Conservation (phyloP, 192 early-diverging fungal genomes). For the Pilaira anomala region DNA sequence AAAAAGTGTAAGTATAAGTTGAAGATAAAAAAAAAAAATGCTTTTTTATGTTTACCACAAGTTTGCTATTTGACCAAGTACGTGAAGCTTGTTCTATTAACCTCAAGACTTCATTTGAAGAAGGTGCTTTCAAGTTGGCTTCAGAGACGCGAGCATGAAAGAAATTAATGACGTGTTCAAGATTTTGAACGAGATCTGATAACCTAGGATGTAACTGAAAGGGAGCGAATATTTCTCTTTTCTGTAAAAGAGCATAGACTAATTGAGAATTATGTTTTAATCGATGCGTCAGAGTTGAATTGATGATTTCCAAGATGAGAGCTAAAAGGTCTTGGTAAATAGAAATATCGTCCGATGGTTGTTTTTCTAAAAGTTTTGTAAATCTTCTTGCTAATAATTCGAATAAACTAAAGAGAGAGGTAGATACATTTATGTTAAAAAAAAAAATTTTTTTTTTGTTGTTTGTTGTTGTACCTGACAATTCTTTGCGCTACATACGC, state of each 20-base stretch:
- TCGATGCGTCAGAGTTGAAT: constrained; percentile 58
- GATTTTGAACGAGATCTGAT: constrained; percentile 56
- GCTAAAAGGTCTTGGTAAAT: constrained; percentile 67
- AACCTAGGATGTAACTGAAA: constrained; percentile 55
- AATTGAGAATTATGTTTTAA: constrained; percentile 66
- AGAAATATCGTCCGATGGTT: constrained; percentile 38
- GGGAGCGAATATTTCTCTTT: constrained; percentile 59
- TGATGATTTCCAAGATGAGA: constrained; percentile 69
- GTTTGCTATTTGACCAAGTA: constrained; percentile 55
- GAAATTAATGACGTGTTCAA: constrained; percentile 64
- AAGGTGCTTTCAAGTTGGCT: constrained; percentile 60
- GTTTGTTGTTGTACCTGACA: constrained; percentile 44
- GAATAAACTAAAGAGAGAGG: constrained; percentile 47
- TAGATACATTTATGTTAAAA: background rate
- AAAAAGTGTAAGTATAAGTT: constrained; percentile 18
- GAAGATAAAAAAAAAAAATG: background rate
- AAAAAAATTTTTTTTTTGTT: background rate
- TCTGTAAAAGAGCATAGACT: constrained; percentile 65
- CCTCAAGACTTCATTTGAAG: constrained; percentile 58
- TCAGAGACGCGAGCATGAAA: constrained; percentile 62
- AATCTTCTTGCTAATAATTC: constrained; percentile 65
- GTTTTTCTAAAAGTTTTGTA: constrained; percentile 48
- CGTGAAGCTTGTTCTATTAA: constrained; percentile 62
- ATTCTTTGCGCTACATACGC: constrained; percentile 69
- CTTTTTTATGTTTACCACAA: constrained; percentile 38